Evolutionary conservation across 2,329 filamentous ascomycete species (phyloP).

Genomic region (Paracamarosporium sp.): DNA sequence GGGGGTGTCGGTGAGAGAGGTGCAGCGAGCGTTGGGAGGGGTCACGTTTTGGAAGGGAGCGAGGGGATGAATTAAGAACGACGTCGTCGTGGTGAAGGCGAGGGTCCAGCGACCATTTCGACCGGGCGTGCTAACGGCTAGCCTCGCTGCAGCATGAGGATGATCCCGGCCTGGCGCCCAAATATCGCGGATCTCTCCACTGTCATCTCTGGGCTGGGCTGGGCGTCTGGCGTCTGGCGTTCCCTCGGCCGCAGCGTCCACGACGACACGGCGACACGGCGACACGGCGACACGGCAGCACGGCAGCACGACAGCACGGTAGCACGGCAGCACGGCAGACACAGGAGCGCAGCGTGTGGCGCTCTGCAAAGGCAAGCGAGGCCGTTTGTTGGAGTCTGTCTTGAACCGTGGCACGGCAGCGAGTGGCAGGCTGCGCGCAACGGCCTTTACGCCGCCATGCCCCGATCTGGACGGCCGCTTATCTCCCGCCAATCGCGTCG

Average conservation of each 20-base stretch:
- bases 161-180: slow-evolving; percentile 4
- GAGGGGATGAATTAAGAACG: slow-evolving; percentile 14
- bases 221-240: not conserved
- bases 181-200: not conserved
- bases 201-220: not conserved
- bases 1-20: not conserved
- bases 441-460: slow-evolving; percentile 2
- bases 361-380: not conserved
- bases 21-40: not conserved
- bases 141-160: slow-evolving; percentile 13
- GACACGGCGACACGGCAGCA: not conserved
- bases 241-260: not conserved
- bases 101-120: slow-evolving; percentile 12
- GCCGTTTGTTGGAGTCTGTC: not conserved
- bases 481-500: slow-evolving; percentile 35
- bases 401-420: slow-evolving; percentile 10
- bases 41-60: not conserved
- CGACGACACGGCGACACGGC: not conserved
- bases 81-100: slow-evolving; percentile 14
- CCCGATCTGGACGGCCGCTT: slow-evolving; percentile 17
- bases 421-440: slow-evolving; percentile 7
- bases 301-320: not conserved
- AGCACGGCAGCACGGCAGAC: not conserved
- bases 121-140: slow-evolving; percentile 8
- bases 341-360: not conserved